phyloP scores from a whole-genome alignment of 192 early-diverging fungal genomes.

The Gonapodya prolifera region DNA sequence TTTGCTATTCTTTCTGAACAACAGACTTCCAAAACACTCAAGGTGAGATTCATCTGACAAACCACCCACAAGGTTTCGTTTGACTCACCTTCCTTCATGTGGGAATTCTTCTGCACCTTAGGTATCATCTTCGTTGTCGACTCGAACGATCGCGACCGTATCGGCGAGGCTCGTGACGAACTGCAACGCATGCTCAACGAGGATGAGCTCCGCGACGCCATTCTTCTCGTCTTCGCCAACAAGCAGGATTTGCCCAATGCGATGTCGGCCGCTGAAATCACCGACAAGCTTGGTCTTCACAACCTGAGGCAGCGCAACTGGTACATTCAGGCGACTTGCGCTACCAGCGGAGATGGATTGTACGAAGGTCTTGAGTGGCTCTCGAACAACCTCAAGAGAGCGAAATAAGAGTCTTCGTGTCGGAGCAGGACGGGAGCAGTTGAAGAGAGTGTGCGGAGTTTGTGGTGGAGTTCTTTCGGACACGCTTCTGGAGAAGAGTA shows the following conservation, averaged over 20 bases:
- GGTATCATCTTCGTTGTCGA: conserved; percentile 82
- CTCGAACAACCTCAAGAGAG: conserved; percentile 6
- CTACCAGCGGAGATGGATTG: conserved; percentile 87
- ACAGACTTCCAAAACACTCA: conserved; percentile 25
- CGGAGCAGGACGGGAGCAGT: background rate
- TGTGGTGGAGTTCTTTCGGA: background rate
- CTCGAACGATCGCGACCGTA: conserved; percentile 73
- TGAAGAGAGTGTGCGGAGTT: background rate
- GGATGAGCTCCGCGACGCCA: conserved; percentile 70
- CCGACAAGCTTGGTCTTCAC: conserved; percentile 82
- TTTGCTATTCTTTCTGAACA: background rate
- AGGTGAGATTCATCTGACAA: background rate
- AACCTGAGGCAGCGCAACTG: conserved; percentile 70
- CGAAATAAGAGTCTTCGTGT: no score
- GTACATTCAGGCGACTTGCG: conserved; percentile 91
- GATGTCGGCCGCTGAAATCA: conserved; percentile 87
- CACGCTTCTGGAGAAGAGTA: background rate
- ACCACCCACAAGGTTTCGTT: no score
- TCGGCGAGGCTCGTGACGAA: conserved; percentile 73
- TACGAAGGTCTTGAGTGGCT: conserved; percentile 63
- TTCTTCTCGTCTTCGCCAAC: conserved; percentile 73
- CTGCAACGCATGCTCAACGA: conserved; percentile 71
- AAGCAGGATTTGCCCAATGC: conserved; percentile 96
- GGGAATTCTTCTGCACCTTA: background rate
- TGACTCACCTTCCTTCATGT: no score